Evolutionary conservation across 495 filamentous ascomycete genomes (phyloP).

Genomic region (Polyplosphaeria fusca): DNA sequence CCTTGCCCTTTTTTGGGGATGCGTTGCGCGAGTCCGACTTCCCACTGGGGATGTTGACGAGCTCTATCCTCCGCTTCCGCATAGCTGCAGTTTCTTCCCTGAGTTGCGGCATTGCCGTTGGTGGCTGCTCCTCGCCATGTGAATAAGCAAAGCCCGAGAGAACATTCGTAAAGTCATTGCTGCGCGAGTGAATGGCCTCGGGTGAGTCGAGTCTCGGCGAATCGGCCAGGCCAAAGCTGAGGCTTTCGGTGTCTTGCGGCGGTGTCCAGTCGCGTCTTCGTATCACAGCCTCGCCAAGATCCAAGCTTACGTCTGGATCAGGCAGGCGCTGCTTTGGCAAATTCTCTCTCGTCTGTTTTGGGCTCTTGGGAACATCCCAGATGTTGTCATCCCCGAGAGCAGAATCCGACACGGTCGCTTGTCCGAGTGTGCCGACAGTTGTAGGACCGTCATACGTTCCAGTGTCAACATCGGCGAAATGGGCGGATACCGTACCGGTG

Average conservation of each 20-base stretch:
- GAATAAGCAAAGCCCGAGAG: conserved; percentile 16
- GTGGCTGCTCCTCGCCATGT: background rate
- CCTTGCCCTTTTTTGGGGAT: conserved; percentile 51
- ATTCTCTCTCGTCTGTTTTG: background rate
- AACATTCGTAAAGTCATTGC: conserved; percentile 10
- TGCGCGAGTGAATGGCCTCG: background rate
- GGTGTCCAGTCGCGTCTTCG: conserved; percentile 61
- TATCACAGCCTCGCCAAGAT: conserved; percentile 49
- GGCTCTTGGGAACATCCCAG: conserved; percentile 22
- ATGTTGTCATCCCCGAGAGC: background rate
- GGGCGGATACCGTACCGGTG: conserved; percentile 8
- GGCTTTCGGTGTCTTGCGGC: conserved; percentile 35
- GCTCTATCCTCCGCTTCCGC: background rate
- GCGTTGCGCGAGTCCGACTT: conserved; percentile 3
- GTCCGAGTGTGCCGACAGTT: too few species aligned
- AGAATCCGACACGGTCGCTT: background rate
- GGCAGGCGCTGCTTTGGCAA: conserved; percentile 2
- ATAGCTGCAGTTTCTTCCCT: background rate
- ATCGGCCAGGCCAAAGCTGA: conserved; percentile 3
- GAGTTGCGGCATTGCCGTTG: background rate
- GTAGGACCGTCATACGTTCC: too few species aligned
- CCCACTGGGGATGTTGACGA: conserved; percentile 23
- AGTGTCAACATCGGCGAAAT: conserved; percentile 9
- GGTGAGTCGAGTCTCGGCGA: conserved; percentile 1
- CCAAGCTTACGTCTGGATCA: background rate